Percentiles rank a stretch among this genome's conserved stretches.
Conservation (phyloP, 2,329 filamentous ascomycete genomes). For the Aspergillus sp. region DNA sequence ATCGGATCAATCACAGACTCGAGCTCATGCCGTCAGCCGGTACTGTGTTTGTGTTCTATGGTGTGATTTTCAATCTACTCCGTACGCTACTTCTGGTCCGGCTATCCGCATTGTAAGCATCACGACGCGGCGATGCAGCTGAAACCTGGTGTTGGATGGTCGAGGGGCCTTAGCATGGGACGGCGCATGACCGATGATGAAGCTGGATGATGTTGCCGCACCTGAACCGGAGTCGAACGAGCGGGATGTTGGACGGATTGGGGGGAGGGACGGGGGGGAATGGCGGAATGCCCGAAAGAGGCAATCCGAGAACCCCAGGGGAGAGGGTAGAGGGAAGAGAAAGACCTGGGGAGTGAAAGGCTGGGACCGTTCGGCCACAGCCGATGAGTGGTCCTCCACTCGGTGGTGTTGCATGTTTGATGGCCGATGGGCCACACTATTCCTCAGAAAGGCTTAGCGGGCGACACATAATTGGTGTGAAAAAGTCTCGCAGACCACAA, state of each 20-base stretch:
- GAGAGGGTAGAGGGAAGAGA: background rate
- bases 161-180: background rate
- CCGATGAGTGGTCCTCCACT: background rate
- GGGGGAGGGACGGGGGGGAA: conserved; percentile 1
- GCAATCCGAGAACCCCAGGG: conserved; percentile 6
- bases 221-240: background rate
- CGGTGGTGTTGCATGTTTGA: conserved; percentile 3
- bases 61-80: no score
- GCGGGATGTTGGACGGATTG: background rate
- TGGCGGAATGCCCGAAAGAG: conserved; percentile 8
- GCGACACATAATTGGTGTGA: background rate
- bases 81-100: no score
- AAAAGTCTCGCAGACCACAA: no score
- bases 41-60: background rate
- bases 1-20: background rate
- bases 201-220: background rate
- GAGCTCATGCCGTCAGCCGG: background rate
- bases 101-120: no score
- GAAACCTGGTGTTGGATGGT: no score
- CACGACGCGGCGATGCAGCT: no score
- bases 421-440: background rate
- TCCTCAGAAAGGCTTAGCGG: background rate
- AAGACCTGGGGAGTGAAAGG: background rate
- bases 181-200: background rate
- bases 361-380: background rate